Base-by-base conservation (phyloP, 192 early-diverging fungal species). In the Podochytrium sp. region DNA sequence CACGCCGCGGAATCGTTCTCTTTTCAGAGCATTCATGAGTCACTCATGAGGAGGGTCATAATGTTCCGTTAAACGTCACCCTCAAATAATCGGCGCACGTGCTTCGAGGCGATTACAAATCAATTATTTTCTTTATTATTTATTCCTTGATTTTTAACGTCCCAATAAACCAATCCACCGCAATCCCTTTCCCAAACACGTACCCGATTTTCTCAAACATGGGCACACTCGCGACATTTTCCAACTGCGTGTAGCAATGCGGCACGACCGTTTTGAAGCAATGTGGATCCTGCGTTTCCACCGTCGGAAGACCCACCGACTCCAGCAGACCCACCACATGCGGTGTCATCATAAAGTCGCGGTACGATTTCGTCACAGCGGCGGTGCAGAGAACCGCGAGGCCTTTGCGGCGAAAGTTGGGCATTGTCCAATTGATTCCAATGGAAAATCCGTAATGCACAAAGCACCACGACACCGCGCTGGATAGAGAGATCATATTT, bases 351-450 rank as follows among this genome's bases (percentile, higher is more conserved):
- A 39, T 18, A 38, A 61, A 61, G 35, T 61, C 59, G 35, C 59
- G 59, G 34, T 61, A 61, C 38, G 59, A n/a, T 35, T 61, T 61
- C 25, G 59, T 61, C 32, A 37, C 59, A 16, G 59, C 59, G 12
- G 59, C 59, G 6, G 59, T 38, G 34, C 59, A 61, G n/a, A 30
- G n/a, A 14, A 38, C 30, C 2, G 59, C 59, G 37, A 61, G 59
- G 2, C 59, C 59, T 25, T 61, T 61, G 12, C 59, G 12, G n/a
- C 59, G 59, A 25, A 35, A 61, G 16, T 16, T 2, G 12, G 59
- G 59, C 59, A 61, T 61, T 12, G 59, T 61, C 59, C 59, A 61
- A 25, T 61, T 61, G 32, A 61, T 18, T 6, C 59, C 59, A 30
- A 61, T 38, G 59, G 59, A 30, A 37, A 61, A 61, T 14, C 59